Evolutionary conservation across 306 rosid genomes (phyloP), one percentile per base, ranked within the genome.

Genomic region (Rosa lucieae): DNA sequence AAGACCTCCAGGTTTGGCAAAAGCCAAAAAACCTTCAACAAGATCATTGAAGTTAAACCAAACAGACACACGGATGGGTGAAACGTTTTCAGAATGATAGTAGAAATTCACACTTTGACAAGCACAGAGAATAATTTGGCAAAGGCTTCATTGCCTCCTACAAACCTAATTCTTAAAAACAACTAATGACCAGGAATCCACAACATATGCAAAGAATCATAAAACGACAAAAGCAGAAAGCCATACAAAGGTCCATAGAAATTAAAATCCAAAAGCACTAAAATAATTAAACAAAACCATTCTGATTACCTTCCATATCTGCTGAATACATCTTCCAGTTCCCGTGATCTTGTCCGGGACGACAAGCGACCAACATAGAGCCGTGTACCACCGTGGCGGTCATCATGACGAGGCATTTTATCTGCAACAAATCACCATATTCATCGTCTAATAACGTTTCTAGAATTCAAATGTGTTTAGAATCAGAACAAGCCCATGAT

Each of bases 1-100:
- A 86, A 86, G 89, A 86, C 86, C 86, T 78, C 89, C 87, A 83
- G 86, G 86, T 87, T 78, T 84, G 89, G 86, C 89, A 81, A 81
- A 87, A 84, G 89, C 87, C 87, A 87, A 75, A 71, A 84, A 79
- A 87, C 89, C 89, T 87, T 84, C 89, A 87, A 84, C 89, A 87
- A 87, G 87, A 87, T 86, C 84, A 86, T 85, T 78, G 80, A 84
- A 84, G 87, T 86, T 84, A 86, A 86, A 84, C 89, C 89, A 86
- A 67, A 81, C 37, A 14, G 84, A 86, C 87, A 77, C 82, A 52
- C 72, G 79, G 83, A 78, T 75, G 82, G 80, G 80, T 43, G 59
- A 75, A 78, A 29, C 66, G 48, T 80, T 81, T 70, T 86, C 70
- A 78, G 63, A 56, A 68, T 65, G 44, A 78, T 59, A 78, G 44